Evolutionary conservation across 805 yeast genomes (phyloP).

Genomic region (Zygoascus bituminiphila): DNA sequence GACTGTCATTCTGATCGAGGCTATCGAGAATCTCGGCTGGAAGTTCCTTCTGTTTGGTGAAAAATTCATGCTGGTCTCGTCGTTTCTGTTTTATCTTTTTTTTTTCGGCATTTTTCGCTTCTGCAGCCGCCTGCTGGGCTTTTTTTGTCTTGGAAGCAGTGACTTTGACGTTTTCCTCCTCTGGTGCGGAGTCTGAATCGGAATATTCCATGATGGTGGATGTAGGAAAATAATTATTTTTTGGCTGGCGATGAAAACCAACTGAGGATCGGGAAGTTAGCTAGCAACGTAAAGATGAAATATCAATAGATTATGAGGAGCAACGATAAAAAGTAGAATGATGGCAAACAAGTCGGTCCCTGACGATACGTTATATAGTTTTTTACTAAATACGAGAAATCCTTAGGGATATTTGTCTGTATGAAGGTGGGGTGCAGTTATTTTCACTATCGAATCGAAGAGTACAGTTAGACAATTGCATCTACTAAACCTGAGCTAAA

Average conservation of each 20-base stretch:
- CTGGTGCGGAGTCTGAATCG: conserved; percentile 30
- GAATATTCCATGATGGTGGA: conserved; percentile 2
- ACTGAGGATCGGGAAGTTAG: no score
- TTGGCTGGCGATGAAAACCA: not conserved
- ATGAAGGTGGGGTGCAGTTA: no score
- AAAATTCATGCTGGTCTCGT: conserved; percentile 19
- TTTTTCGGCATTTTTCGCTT: conserved; percentile 8
- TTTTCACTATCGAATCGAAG: no score
- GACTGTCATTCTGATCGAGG: conserved; percentile 4
- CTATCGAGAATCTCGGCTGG: conserved; percentile 22
- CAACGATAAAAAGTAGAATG: not conserved
- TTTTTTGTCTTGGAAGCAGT: conserved; percentile 11
- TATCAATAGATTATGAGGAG: not conserved
- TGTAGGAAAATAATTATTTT: not conserved
- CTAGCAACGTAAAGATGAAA: not conserved
- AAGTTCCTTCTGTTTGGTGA: conserved; percentile 5
- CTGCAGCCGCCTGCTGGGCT: conserved; percentile 8
- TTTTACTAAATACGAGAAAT: no score
- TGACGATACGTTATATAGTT: no score
- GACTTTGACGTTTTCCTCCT: conserved; percentile 24
- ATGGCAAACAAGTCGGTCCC: no score
- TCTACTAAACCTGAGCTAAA: no score
- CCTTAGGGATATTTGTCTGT: no score
- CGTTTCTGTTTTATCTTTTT: conserved; percentile 21
- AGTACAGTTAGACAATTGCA: no score